Percentiles rank a stretch among this genome's conserved stretches.
Conservation (phyloP, 495 filamentous ascomycete genomes). For the Aspergillus baeticus region DNA sequence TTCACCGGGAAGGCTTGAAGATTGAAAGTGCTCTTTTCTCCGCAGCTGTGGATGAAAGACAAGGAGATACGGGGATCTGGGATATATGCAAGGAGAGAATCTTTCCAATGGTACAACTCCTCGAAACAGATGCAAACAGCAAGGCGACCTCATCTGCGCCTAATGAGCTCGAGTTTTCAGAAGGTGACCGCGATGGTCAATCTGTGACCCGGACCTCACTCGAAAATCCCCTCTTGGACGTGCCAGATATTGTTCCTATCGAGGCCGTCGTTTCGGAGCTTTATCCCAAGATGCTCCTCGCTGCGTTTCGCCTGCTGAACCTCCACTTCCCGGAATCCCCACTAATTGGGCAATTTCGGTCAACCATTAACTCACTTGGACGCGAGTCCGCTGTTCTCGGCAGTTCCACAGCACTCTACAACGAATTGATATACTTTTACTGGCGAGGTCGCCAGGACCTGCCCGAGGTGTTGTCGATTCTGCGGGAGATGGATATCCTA, state of each 20-base stretch:
- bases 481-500: conserved; percentile 74
- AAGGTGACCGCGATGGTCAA: background rate
- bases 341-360: conserved; percentile 61
- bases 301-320: conserved; percentile 63
- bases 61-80: conserved; percentile 71
- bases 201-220: background rate
- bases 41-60: conserved; percentile 37
- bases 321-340: conserved; percentile 58
- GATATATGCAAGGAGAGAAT: conserved; percentile 66
- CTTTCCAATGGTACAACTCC: conserved; percentile 56
- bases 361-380: conserved; percentile 69
- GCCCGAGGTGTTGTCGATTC: conserved; percentile 55
- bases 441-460: conserved; percentile 66
- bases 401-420: conserved; percentile 70
- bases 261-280: conserved; percentile 61
- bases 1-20: conserved; percentile 27
- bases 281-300: conserved; percentile 64
- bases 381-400: conserved; percentile 70
- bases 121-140: conserved; percentile 13
- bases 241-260: conserved; percentile 36
- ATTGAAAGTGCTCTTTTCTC: conserved; percentile 24
- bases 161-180: background rate
- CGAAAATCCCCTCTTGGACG: conserved; percentile 24
- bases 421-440: conserved; percentile 63
- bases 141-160: background rate